These are phyloP conservation scores for Cnidoscolus chayamansa DNA, from an alignment of 441 rosid genomes.

Conservation along the genomic window DNA sequence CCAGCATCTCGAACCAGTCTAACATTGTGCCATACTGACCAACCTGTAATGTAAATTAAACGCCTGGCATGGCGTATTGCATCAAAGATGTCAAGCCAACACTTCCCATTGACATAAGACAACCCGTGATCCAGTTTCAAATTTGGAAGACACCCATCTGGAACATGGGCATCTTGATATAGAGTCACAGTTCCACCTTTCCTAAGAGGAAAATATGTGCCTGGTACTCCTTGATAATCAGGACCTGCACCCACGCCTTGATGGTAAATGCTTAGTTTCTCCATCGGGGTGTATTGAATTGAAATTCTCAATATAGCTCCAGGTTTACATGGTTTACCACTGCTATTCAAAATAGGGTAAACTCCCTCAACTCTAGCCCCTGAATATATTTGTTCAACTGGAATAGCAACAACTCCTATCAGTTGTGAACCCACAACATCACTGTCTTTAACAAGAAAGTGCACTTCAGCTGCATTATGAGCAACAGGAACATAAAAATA, in stretches of 20 bases:
- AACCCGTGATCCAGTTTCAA: conserved; percentile 59
- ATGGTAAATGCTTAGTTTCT: conserved; percentile 56
- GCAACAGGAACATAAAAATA: conserved; percentile 91
- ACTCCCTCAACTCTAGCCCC: conserved; percentile 68
- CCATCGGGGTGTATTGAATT: conserved; percentile 74
- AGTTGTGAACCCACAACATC: conserved; percentile 89
- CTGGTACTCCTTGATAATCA: conserved; percentile 76
- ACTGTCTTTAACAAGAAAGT: conserved; percentile 85
- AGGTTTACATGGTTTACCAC: conserved; percentile 79
- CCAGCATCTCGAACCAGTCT: conserved; percentile 60
- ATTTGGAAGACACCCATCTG: conserved; percentile 70
- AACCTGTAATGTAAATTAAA: conserved; percentile 84
- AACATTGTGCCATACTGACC: conserved; percentile 98
- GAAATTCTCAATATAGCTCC: conserved; percentile 67
- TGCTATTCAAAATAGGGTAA: conserved; percentile 53
- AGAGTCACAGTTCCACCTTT: conserved; percentile 80
- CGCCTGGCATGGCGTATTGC: conserved; percentile 79
- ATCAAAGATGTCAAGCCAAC: conserved; percentile 89
- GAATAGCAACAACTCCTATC: conserved; percentile 77
- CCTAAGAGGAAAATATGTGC: conserved; percentile 90
- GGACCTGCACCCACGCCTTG: conserved; percentile 93
- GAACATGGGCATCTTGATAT: conserved; percentile 97
- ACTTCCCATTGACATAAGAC: conserved; percentile 77
- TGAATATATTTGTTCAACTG: conserved; percentile 63
- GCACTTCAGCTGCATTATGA: conserved; percentile 75